These are phyloP conservation scores for Fusarium sp. DNA, from an alignment of 2,329 filamentous ascomycete genomes.

Conservation along the genomic window DNA sequence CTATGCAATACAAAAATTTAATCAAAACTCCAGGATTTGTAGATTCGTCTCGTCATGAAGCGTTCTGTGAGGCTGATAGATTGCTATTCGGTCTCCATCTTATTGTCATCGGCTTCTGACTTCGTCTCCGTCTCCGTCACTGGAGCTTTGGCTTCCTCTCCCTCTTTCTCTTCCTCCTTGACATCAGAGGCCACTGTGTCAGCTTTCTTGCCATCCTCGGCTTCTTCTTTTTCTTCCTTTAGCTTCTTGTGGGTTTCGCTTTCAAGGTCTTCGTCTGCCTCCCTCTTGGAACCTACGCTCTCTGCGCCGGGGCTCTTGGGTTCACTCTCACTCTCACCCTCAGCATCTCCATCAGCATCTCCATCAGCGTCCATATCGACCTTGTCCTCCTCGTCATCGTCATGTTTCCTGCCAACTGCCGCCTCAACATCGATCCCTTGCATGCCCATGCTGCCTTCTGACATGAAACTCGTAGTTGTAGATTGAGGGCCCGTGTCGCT, in stretches of 20 bases:
- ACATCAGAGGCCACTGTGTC: slow-evolving; percentile 11
- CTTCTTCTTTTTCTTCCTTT: slow-evolving; percentile 59
- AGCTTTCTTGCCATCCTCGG: slow-evolving; percentile 51
- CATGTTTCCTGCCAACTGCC: slow-evolving; percentile 64
- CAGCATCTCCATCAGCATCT: slow-evolving; percentile 34
- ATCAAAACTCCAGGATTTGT: slow-evolving; percentile 1
- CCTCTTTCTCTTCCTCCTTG: neutral
- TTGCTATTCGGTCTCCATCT: slow-evolving; percentile 42
- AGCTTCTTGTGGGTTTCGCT: slow-evolving; percentile 57
- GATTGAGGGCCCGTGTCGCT: slow-evolving; percentile 84
- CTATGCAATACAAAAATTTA: neutral
- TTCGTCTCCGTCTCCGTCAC: slow-evolving; percentile 38
- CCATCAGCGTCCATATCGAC: slow-evolving; percentile 28
- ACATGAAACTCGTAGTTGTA: slow-evolving; percentile 52
- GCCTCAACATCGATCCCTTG: slow-evolving; percentile 68
- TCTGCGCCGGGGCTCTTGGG: slow-evolving; percentile 44
- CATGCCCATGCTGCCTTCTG: slow-evolving; percentile 57
- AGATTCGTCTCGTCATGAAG: slow-evolving; percentile 15
- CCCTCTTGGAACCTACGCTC: slow-evolving; percentile 61
- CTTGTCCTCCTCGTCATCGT: slow-evolving; percentile 40
- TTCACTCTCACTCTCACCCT: slow-evolving; percentile 43
- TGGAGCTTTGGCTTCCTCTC: slow-evolving; percentile 15
- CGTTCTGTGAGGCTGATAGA: neutral
- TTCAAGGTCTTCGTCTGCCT: slow-evolving; percentile 61
- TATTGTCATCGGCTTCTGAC: slow-evolving; percentile 27